Evolutionary conservation across 805 yeast genomes (phyloP).

Genomic region (Hermanozyma aechmeae): DNA sequence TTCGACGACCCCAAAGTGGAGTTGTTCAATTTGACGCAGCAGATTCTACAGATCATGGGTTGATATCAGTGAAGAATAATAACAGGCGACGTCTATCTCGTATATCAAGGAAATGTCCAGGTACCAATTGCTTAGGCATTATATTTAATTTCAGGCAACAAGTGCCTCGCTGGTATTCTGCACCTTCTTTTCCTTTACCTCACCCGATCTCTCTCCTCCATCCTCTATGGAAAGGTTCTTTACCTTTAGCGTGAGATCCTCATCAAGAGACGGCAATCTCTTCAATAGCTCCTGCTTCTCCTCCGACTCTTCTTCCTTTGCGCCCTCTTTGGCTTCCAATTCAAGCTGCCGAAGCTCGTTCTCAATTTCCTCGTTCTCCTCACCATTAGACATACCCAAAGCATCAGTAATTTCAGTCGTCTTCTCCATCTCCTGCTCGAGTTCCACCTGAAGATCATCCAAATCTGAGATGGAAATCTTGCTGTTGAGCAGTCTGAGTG

Average conservation of each 20-base stretch:
- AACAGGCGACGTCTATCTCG: no score
- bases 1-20: constrained; percentile 57
- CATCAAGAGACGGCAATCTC: no score
- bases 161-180: not conserved
- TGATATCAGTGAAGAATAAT: constrained; percentile 6
- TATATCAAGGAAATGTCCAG: no score
- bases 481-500: constrained; percentile 19
- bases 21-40: constrained; percentile 57
- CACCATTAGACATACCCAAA: constrained; percentile 6
- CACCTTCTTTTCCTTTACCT: not conserved
- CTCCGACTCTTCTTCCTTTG: constrained; percentile 1
- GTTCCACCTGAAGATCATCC: constrained; percentile 16
- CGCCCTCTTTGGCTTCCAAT: constrained; percentile 7
- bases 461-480: constrained; percentile 17
- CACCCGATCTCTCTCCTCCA: not conserved
- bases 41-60: constrained; percentile 47
- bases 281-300: constrained; percentile 1
- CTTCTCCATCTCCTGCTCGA: constrained; percentile 20
- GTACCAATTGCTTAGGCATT: not conserved
- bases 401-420: constrained; percentile 20
- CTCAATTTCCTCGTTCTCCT: constrained; percentile 19
- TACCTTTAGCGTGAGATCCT: not conserved
- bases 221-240: not conserved
- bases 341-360: constrained; percentile 18
- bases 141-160: not conserved